phyloP scores from a whole-genome alignment of 148 eudicot species.

The Chenopodium berlandieri region DNA sequence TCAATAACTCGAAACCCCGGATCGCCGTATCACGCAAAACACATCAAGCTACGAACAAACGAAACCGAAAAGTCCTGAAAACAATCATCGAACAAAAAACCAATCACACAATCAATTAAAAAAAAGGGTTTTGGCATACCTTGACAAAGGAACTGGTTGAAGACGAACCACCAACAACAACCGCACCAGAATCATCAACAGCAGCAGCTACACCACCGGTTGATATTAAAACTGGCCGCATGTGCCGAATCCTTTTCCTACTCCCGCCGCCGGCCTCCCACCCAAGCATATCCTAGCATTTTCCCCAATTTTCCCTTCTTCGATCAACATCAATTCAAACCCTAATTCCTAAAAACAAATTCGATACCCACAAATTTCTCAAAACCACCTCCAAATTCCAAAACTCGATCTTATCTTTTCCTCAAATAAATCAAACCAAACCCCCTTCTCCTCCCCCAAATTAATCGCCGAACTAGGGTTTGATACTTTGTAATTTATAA shows the following conservation, averaged over 20 bases:
- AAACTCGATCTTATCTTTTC: conserved; percentile 7
- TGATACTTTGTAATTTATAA: background rate
- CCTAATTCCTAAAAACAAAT: conserved; percentile 21
- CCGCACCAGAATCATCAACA: too few relatives aligned
- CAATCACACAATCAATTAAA: too few relatives aligned
- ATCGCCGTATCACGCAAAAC: too few relatives aligned
- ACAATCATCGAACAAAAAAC: too few relatives aligned
- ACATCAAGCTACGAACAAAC: too few relatives aligned
- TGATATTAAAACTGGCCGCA: conserved; percentile 31
- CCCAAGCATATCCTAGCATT: conserved; percentile 43
- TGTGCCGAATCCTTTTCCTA: conserved; percentile 39
- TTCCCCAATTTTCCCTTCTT: conserved; percentile 26
- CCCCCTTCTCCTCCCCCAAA: background rate
- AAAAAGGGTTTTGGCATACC: too few relatives aligned
- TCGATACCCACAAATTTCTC: background rate
- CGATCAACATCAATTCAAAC: conserved; percentile 30
- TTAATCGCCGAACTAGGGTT: conserved; percentile 22
- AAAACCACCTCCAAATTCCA: background rate
- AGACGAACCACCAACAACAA: too few relatives aligned
- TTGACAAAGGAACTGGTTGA: too few relatives aligned
- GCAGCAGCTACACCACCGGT: too few relatives aligned
- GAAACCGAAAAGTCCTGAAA: too few relatives aligned
- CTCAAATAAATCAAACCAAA: conserved; percentile 14
- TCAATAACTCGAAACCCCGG: too few relatives aligned
- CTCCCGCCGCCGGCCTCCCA: conserved; percentile 39